Base-by-base conservation (phyloP, 768 basidiomycete genomes). In the Inosperma sp. region DNA sequence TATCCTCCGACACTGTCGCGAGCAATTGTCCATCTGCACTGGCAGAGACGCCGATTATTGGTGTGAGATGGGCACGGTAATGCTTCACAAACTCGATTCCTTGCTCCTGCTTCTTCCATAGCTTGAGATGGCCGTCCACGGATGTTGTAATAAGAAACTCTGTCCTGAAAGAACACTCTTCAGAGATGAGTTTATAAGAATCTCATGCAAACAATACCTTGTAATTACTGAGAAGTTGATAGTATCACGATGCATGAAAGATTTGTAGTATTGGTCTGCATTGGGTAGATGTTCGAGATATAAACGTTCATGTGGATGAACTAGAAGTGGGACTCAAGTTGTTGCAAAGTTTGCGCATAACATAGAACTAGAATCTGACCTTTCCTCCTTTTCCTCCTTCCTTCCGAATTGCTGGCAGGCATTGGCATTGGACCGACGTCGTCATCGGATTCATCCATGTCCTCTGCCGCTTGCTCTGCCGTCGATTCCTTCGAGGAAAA, bases 41-140 rank as follows among this genome's bases (percentile, higher is more conserved):
- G 21, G 86, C 88, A 19, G 87, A 88, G 4, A 97, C 85, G 7
- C 80, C 82, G 3, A 83, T 73, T 21, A 98, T 79, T 7, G 90
- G 81, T 21, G 79, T 77, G 17, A 94, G 74, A 60, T 96, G 94
- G 1, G 96, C 93, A 39, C 96, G 85, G 66, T 95, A 99, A 57
- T 94, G 91, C 70, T 99, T 99, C 52, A 98, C 95, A 60, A 97
- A 98, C 70, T 98, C 96, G 61, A 99, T 93, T 4, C 94, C 95
- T 5, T 75, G 66, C 17, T 93, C 88, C 71, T 96, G 93, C 68
- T 99, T 99, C 75, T 96, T 98, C 96, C 96, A 99, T n/a, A 99
- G 69, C 66, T 99, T 99, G 56, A 98, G 68, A 67, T 93, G 88
- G 2, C 96, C 96, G 63, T 98, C 96, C 8, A 93, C 68, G 3